Base-by-base conservation (phyloP, 108 stramenopile species). In the Skeletonema marinoi region DNA sequence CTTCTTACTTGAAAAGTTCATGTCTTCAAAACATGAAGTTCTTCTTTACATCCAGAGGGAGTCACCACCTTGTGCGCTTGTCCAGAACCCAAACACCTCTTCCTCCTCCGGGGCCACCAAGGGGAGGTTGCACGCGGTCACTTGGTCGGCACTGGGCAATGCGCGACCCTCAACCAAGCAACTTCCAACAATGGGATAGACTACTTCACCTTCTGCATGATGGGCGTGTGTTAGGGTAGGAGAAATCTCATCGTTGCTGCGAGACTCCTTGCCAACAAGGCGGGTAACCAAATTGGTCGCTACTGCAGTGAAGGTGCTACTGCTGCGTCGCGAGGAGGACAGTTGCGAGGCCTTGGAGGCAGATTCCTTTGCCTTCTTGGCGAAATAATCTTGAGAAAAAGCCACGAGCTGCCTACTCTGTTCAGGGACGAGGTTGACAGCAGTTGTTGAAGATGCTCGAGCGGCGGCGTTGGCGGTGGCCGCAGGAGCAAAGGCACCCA, bases 351-450 rank as follows among this genome's bases (percentile, higher is more conserved):
- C 80, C 54, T 70, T 75, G 44, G 58, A 71, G 8, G 74, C 81
- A 64, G 75, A 76, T 39, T 82, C 71, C 59, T 76, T 82, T 0
- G 74, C 81, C 35, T 71, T 71, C 54, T 82, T 76, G 0, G 75
- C 70, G 50, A 76, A 60, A n/a, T 64, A 70, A 9, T 75, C 70
- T 72, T 82, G 81, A n/a, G 81, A 82, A 44, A 66, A 76, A 3
- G 81, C 81, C 10, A 82, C 81, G 46, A 82, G 81, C 35, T 82
- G 75, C 10, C 81, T 63, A 5, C 71, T 71, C 42, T 82, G 75
- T 42, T 76, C 81, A 32, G 74, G 81, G 38, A 82, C 81, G 38
- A 82, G 81, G 25, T 68, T 38, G n/a, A 64, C 32, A 38, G 73
- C 50, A 30, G 60, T 73, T 8, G 71, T 44, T 31, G 68, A 21